These are phyloP conservation scores for Krasilnikovozyma curviuscula DNA, from an alignment of 768 basidiomycete genomes.

Conservation along the genomic window DNA sequence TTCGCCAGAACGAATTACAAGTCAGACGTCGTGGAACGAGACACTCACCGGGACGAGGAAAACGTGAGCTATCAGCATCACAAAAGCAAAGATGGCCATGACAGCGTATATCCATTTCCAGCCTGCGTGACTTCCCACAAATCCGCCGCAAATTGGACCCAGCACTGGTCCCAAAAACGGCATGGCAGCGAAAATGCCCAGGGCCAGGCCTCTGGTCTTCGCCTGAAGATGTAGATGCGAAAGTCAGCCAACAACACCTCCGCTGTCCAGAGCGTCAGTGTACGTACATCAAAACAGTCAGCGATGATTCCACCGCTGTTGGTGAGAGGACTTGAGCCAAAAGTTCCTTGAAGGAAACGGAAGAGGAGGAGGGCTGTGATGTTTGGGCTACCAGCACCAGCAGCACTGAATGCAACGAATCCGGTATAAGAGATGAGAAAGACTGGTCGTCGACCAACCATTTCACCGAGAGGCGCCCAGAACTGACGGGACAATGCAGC, in stretches of 20 bases:
- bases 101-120: slow-evolving; percentile 58
- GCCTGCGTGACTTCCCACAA: slow-evolving; percentile 29
- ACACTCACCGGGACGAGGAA: slow-evolving; percentile 21
- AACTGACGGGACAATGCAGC: neutral
- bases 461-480: slow-evolving; percentile 12
- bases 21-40: too few relatives aligned
- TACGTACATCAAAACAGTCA: too few relatives aligned
- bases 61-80: neutral
- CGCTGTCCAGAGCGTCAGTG: too few relatives aligned
- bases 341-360: slow-evolving; percentile 4
- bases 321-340: slow-evolving; percentile 4
- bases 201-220: too few relatives aligned
- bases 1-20: too few relatives aligned
- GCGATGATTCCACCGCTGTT: too few relatives aligned
- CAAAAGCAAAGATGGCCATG: slow-evolving; percentile 23
- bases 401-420: slow-evolving; percentile 12
- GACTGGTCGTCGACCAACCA: slow-evolving; percentile 9
- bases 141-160: slow-evolving; percentile 45
- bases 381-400: slow-evolving; percentile 8
- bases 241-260: too few relatives aligned
- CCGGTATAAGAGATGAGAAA: slow-evolving; percentile 10
- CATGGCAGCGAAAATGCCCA: too few relatives aligned
- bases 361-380: too few relatives aligned
- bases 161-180: slow-evolving; percentile 35
- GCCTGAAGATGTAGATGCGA: neutral